Conservation (phyloP, 2,329 filamentous ascomycete genomes). For the Sarocladium oryzae region DNA sequence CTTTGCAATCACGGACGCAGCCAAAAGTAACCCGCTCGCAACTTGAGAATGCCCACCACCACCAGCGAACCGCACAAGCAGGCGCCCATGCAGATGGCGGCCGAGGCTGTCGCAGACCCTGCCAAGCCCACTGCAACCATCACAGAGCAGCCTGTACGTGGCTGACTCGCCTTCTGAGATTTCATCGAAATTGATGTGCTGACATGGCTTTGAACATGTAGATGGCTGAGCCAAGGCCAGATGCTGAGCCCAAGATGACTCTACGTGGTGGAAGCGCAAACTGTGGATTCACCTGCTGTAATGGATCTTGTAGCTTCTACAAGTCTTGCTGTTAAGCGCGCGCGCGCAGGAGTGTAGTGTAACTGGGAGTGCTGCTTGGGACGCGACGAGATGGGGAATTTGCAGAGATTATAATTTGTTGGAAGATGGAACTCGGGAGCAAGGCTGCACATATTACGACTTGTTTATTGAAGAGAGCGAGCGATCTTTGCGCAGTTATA, state of each 20-base stretch:
- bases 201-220: neutral
- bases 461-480: neutral
- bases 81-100: conserved; percentile 12
- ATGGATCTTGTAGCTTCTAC: conserved; percentile 22
- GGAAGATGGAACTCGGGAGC: neutral
- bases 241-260: conserved; percentile 17
- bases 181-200: neutral
- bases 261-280: conserved; percentile 22
- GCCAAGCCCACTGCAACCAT: conserved; percentile 2
- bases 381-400: too few relatives aligned
- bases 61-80: conserved; percentile 9
- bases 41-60: conserved; percentile 6
- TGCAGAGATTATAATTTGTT: too few relatives aligned
- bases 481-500: neutral
- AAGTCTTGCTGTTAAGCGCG: conserved; percentile 22
- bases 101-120: conserved; percentile 1
- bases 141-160: conserved; percentile 9
- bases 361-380: too few relatives aligned
- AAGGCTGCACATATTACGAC: neutral
- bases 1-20: too few relatives aligned
- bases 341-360: too few relatives aligned
- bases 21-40: too few relatives aligned
- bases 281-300: conserved; percentile 22
- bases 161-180: conserved; percentile 14
- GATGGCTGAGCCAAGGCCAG: conserved; percentile 13